Evolutionary conservation across 225 moss, liverwort and hornwort species (phyloP).

Genomic region (Asterella californica): DNA sequence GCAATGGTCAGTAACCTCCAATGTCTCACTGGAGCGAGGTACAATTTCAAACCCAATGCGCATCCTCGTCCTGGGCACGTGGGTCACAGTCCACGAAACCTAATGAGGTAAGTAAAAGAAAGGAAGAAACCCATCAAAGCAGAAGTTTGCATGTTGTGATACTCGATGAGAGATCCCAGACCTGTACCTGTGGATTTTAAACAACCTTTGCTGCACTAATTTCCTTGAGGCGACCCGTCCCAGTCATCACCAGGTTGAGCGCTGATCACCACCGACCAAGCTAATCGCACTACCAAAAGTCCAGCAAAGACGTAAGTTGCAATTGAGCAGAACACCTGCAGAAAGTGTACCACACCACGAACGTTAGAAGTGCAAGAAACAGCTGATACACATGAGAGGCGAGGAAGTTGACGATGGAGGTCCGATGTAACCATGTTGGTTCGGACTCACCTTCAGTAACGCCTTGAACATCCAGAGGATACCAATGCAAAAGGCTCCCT

Average conservation of each 20-base stretch:
- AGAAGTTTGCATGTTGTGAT: too few species aligned
- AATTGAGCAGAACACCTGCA: slow-evolving; percentile 16
- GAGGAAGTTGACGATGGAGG: neutral
- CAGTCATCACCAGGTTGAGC: slow-evolving; percentile 7
- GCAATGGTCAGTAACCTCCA: too few species aligned
- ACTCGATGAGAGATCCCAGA: too few species aligned
- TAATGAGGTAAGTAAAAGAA: too few species aligned
- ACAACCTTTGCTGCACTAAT: neutral
- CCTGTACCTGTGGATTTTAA: too few species aligned
- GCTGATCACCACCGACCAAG: slow-evolving; percentile 10
- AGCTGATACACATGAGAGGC: neutral
- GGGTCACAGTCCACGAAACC: too few species aligned
- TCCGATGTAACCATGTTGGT: too few species aligned
- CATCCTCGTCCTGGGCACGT: too few species aligned
- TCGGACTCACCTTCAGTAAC: neutral
- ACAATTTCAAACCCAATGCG: too few species aligned
- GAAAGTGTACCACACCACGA: neutral
- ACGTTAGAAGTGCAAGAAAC: too few species aligned
- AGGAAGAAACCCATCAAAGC: too few species aligned
- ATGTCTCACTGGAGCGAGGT: too few species aligned
- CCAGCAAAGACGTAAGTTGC: slow-evolving; percentile 10
- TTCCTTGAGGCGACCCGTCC: neutral
- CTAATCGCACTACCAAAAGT: slow-evolving; percentile 10
- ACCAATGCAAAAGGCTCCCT: neutral
- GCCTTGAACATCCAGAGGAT: slow-evolving; percentile 6